phyloP scores from a whole-genome alignment of 495 filamentous ascomycete species.

The Copromyces sp. region DNA sequence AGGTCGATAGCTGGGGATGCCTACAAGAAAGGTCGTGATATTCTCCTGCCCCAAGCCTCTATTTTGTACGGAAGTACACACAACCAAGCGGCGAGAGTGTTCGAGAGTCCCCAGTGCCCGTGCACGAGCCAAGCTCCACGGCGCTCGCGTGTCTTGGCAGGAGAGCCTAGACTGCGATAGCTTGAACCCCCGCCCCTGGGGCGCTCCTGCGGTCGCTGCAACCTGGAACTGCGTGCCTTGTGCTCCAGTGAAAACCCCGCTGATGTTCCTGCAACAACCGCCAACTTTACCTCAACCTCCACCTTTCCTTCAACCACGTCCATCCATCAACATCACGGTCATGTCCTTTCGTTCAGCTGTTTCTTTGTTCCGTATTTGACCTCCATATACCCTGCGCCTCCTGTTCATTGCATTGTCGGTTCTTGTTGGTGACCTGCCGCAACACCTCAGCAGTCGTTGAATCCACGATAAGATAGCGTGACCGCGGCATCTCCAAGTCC shows the following conservation, averaged over 20 bases:
- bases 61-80: slow-evolving; percentile 17
- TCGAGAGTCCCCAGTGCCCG: neutral
- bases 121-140: slow-evolving; percentile 3
- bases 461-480: neutral
- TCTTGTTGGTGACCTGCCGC: neutral
- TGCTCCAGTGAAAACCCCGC: neutral
- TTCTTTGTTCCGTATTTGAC: neutral
- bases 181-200: neutral
- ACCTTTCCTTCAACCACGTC: neutral
- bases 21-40: slow-evolving; percentile 22
- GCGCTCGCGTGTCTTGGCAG: neutral
- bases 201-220: neutral
- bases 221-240: neutral
- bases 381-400: neutral
- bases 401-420: neutral
- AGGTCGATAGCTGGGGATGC: neutral
- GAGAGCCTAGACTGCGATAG: neutral
- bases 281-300: neutral
- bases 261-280: neutral
- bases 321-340: neutral
- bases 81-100: neutral
- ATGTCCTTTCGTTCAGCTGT: neutral
- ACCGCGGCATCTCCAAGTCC: neutral
- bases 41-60: neutral
- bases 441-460: neutral